Evolutionary conservation across 1,284 basidiomycete genomes (phyloP), one percentile per base, ranked within the genome.

Genomic region (Ceraceosorus guamensis): DNA sequence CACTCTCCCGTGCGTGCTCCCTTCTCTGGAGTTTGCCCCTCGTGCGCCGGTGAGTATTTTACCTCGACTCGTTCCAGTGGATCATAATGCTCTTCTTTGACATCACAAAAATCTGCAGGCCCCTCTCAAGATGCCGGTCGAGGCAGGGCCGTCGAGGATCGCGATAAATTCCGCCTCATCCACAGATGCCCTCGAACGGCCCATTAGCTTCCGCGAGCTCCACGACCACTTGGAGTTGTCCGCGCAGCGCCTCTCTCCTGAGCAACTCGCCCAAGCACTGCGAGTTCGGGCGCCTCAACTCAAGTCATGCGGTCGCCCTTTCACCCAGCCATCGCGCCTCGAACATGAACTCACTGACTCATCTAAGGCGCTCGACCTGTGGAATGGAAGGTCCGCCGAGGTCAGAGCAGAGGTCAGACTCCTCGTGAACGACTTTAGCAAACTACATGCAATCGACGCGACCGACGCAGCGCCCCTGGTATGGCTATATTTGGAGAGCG

Each of bases 401-500:
- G 24, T 24, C 24, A 24, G 24, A 24, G 24, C 24, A 24, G 24
- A 24, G 24, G 24, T 24, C 24, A 24, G 24, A 24, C 24, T 24
- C 24, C 24, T 24, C 24, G 24, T 24, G 24, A 24, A 24, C 24
- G 24, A 24, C 24, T 24, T 91, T 68, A 88, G 86, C 78, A 73
- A 80, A 46, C 81, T 80, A 61, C 85, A 88, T 75, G 78, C 83
- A 52, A 84, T 91, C 43, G 87, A 89, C 77, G 83, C 89, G 70
- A 80, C 88, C 14, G 83, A 86, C 30, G 84, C 87, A 0, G 80
- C 87, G 52, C 78, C 85, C 5, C 80, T 88, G 6, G 78, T 90
- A 14, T 83, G 86, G 11, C 85, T 85, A 0, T 90, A 87, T 71
- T 78, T 90, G 14, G 87, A 86, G 71, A 87, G 89, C 70, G 83